phyloP scores from a whole-genome alignment of 1,284 basidiomycete genomes.

The Fomitopsis palustris region DNA sequence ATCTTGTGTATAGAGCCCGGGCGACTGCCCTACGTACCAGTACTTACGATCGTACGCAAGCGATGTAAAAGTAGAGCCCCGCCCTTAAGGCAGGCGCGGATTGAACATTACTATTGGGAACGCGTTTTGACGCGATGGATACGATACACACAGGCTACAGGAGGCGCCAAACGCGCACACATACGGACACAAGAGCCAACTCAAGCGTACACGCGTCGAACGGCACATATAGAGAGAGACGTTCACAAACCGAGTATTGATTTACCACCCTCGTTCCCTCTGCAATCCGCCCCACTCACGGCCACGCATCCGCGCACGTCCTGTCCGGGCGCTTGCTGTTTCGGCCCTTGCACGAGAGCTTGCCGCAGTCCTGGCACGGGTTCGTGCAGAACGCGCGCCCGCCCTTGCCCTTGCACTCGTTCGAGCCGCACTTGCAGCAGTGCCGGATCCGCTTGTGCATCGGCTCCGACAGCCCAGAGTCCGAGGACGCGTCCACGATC shows the following conservation, averaged over 20 bases:
- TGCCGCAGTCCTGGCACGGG: slow-evolving; percentile 72
- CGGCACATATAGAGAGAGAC: too few relatives aligned
- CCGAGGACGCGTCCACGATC: slow-evolving; percentile 23
- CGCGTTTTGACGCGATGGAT: too few relatives aligned
- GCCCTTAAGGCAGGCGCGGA: too few relatives aligned
- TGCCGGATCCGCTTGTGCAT: slow-evolving; percentile 43
- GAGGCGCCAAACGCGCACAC: too few relatives aligned
- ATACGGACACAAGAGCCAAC: too few relatives aligned
- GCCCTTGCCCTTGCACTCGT: slow-evolving; percentile 76
- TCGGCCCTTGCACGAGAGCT: slow-evolving; percentile 65
- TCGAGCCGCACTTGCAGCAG: slow-evolving; percentile 70
- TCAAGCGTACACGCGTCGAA: too few relatives aligned
- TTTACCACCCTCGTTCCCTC: too few relatives aligned
- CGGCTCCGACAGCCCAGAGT: slow-evolving; percentile 21
- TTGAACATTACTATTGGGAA: too few relatives aligned
- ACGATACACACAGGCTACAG: too few relatives aligned
- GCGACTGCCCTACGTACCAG: neutral
- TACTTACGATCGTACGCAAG: too few relatives aligned
- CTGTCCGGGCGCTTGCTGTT: slow-evolving; percentile 73
- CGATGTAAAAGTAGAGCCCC: too few relatives aligned
- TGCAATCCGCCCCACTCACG: slow-evolving; percentile 12
- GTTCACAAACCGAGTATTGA: neutral
- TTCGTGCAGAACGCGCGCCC: slow-evolving; percentile 65
- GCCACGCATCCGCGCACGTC: slow-evolving; percentile 62
- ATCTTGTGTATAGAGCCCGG: neutral